These are phyloP conservation scores for Balansia obtecta DNA, from an alignment of 2,329 filamentous ascomycete species.

Conservation along the genomic window DNA sequence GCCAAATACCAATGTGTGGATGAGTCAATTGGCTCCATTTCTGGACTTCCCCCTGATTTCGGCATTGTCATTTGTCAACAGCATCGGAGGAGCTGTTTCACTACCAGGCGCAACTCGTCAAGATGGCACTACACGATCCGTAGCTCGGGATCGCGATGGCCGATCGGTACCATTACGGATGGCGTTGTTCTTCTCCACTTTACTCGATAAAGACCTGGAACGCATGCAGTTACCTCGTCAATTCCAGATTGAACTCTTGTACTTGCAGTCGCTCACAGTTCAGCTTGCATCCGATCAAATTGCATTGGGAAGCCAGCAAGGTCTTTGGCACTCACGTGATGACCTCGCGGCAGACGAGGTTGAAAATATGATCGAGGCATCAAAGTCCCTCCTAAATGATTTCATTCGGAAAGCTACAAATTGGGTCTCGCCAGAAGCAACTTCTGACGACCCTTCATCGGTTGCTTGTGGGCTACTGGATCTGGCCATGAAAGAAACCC, in stretches of 20 bases:
- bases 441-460: constrained; percentile 19
- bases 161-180: constrained; percentile 65
- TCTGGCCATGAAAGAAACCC: constrained; percentile 31
- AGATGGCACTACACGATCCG: background rate
- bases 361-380: constrained; percentile 29
- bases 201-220: constrained; percentile 35
- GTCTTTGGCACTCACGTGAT: constrained; percentile 31
- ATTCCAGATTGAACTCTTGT: constrained; percentile 37
- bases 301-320: constrained; percentile 28
- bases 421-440: constrained; percentile 24
- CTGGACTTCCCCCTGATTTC: constrained; percentile 40
- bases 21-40: constrained; percentile 43
- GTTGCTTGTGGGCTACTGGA: constrained; percentile 30
- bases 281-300: constrained; percentile 44
- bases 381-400: constrained; percentile 24
- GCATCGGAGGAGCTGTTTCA: constrained; percentile 57
- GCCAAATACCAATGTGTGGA: constrained; percentile 55
- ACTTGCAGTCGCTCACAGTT: constrained; percentile 36
- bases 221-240: constrained; percentile 26
- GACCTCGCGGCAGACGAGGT: constrained; percentile 25
- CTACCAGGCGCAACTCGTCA: constrained; percentile 25
- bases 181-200: constrained; percentile 52
- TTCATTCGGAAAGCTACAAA: constrained; percentile 20
- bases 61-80: constrained; percentile 62
- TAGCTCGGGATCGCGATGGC: constrained; percentile 52